Evolutionary conservation across 768 basidiomycete genomes (phyloP), one percentile per base, ranked within the genome.

Genomic region (Cystofilobasidium macerans): DNA sequence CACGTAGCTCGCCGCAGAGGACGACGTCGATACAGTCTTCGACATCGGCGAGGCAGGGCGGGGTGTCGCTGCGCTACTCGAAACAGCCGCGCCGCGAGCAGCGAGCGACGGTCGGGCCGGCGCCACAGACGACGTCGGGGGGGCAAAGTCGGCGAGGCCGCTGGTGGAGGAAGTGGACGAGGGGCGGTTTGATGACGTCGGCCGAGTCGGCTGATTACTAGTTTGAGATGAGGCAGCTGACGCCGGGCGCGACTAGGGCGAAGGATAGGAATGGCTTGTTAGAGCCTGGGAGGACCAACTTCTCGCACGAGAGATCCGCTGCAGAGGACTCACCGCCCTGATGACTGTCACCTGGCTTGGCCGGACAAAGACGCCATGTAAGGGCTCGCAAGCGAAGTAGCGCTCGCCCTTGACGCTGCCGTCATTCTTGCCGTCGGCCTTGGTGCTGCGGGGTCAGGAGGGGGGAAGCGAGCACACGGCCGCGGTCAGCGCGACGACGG

Each of bases 361-460:
- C 40, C 88, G 81, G 7, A 97, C 85, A 74, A 99, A 98, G 33
- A 98, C 87, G 56, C 95, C 95, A 78, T 88, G 79, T 35, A 80
- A 79, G 56, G 80, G 78, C 71, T 81, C 82, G 78, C 91, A 97
- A 22, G 78, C 79, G 75, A 99, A 99, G 78, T 98, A 99, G 1
- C 76, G 69, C 57, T 84, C 76, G 20, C 86, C 90, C 40, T 85
- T 80, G 11, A 99, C 87, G 1, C 84, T 82, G 1, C 95, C 95
- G 71, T 98, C 89, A 79, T 99, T 99, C 85, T 98, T 99, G 43
- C 95, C 95, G 53, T 83, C 86, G 11, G 83, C 77, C 71, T 32
- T 33, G n/a, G 24, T 54, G 42, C 54, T 18, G 35, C 35, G 48
- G 20, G 2, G 36, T 26, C 48, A n/a, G 33, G 24, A 47, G 13